Evolutionary conservation across 345 rosid genomes (phyloP), one percentile per base, ranked within the genome.

Genomic region (Garcia nutans): DNA sequence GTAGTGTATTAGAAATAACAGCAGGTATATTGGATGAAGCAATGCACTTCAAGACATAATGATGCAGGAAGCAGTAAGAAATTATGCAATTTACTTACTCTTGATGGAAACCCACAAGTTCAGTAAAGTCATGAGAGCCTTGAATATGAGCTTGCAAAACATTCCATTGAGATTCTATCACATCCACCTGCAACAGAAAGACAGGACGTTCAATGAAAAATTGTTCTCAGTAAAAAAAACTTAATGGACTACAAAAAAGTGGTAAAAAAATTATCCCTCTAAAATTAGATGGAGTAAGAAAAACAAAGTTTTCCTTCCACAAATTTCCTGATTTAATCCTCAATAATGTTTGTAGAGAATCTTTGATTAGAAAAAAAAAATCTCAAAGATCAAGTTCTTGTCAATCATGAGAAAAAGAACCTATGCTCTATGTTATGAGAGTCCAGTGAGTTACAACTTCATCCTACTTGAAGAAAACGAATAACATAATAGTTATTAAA

Each of bases 91-190:
- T 54, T 64, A 74, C 94, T 83, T 84, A 95, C 99, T 93, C 97
- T 83, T 95, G 99, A 86, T 95, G 99, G 85, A 91, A 93, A 85
- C 89, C 93, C 66, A 91, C 99, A 22, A 96, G 93, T 82, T 93
- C 98, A 28, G 93, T 93, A 80, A 95, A 96, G 86, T 96, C 99
- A 57, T 82, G 89, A 82, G 98, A 95, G 79, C 88, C 93, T 76
- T 89, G 91, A 79, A 93, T 89, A 64, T 83, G 97, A 73, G 89
- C 85, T 89, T 89, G 97, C 84, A 93, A 79, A 82, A 93, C 89
- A 77, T 96, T 93, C 99, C 99, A 96, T 74, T 96, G 99, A 80
- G 99, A 93, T 89, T 96, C 99, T 82, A 96, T 90, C 82, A 93
- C 99, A 73, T 93, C 97, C 80, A 96, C 98, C 99, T 90, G 74